phyloP scores from a whole-genome alignment of 2,329 filamentous ascomycete genomes.

The Microdochium bolleyi region DNA sequence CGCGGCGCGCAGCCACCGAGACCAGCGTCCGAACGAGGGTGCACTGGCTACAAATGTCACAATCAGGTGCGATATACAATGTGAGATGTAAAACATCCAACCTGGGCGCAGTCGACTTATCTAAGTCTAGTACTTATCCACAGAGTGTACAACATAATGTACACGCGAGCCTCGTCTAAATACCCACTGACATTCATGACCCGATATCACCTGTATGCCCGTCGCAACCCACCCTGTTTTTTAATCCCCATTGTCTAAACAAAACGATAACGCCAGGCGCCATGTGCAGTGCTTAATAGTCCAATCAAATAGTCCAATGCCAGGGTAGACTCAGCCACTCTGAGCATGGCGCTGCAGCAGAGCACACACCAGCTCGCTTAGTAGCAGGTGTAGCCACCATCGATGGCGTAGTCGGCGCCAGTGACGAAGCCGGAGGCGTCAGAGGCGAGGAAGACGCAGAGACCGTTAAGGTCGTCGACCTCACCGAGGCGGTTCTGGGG shows the following conservation, averaged over 20 bases:
- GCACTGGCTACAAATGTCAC: too few species aligned
- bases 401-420: conserved; percentile 63
- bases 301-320: neutral
- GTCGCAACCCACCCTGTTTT: neutral
- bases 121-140: too few species aligned
- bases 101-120: too few species aligned
- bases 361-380: conserved; percentile 20
- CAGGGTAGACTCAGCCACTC: neutral
- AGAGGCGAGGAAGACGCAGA: conserved; percentile 68
- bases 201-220: too few species aligned
- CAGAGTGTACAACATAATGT: too few species aligned
- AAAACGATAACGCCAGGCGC: neutral
- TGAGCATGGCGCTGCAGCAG: neutral
- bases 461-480: conserved; percentile 70
- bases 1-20: too few species aligned
- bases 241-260: neutral
- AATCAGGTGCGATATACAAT: too few species aligned
- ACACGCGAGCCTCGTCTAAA: too few species aligned
- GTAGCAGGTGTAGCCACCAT: conserved; percentile 61
- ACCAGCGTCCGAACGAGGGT: too few species aligned
- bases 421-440: conserved; percentile 73
- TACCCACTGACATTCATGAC: too few species aligned
- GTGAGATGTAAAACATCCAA: too few species aligned
- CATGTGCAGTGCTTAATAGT: neutral
- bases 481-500: conserved; percentile 65